Base-by-base conservation (phyloP, 805 yeast species). In the Pichia exigua region DNA sequence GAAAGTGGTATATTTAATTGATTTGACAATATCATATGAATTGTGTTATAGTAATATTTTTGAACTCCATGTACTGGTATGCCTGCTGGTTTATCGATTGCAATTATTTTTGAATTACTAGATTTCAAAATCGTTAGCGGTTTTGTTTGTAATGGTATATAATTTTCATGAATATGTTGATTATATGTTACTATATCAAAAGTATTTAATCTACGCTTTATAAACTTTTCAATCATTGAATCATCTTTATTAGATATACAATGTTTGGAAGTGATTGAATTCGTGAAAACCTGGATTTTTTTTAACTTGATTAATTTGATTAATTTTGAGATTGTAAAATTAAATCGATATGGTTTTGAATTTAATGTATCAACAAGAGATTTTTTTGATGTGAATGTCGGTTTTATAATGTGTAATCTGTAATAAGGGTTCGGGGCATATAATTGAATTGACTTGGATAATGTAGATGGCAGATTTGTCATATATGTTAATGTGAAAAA, bases 21-120 rank as follows among this genome's bases (percentile, higher is more conserved):
- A 30, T 62, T 54, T 49, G 73, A 69, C 40, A 76, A 47, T 4
- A 76, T 71, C 58, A 74, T 78, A 4, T 73, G 68, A n/a, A 77
- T 53, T 4, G 75, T 63, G 57, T 77, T 77, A 57, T 71, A 66
- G 48, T 62, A 56, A 57, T 71, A 77, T 42, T 63, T 68, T 20
- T 75, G 74, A 3, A 76, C 70, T 0, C 81, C 80, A 56, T 78
- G 82, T 1, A 79, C 75, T 3, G 82, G 80, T 4, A 77, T 63
- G 0, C 81, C 81, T 1, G 71, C 61, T 0, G 82, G 81, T 55
- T 78, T 78, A 56, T 73, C 64, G 9, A 76, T 69, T n/a, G 76
- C 79, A 7, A 53, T 17, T 15, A 51, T n/a, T 2, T 43, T n/a
- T 10, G 38, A 21, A 41, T 46, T 38, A 9, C 9, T 35, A 2